These are phyloP conservation scores for Monosporascus sp. DNA, from an alignment of 2,329 filamentous ascomycete species.

Conservation along the genomic window DNA sequence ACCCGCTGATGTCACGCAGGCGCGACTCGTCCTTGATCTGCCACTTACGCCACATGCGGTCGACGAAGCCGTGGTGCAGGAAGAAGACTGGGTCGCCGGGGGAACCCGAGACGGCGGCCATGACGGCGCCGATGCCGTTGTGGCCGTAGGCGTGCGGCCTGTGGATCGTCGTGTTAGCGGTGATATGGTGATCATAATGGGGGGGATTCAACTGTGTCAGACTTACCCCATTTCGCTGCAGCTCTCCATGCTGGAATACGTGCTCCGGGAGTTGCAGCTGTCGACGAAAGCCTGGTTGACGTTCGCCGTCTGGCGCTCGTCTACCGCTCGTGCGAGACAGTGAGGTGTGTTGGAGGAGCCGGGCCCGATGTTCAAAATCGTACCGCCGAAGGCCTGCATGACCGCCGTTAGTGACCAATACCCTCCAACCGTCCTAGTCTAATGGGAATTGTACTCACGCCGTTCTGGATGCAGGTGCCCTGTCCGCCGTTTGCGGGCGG, in stretches of 20 bases:
- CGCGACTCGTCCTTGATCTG: conserved; percentile 25
- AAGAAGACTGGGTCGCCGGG: conserved; percentile 31
- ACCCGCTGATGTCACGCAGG: conserved; percentile 24
- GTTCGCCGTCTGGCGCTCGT: conserved; percentile 25
- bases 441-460: conserved; percentile 18
- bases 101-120: conserved; percentile 28
- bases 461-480: conserved; percentile 27
- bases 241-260: conserved; percentile 26
- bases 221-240: conserved; percentile 30
- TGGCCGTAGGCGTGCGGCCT: conserved; percentile 32
- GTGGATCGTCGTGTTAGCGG: conserved; percentile 8
- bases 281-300: conserved; percentile 26
- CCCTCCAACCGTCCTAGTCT: neutral
- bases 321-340: conserved; percentile 29
- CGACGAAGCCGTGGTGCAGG: conserved; percentile 30
- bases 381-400: conserved; percentile 21
- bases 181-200: neutral
- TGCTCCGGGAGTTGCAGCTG: conserved; percentile 24
- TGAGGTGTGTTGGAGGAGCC: conserved; percentile 19
- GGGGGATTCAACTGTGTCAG: neutral
- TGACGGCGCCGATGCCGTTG: conserved; percentile 31
- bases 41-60: conserved; percentile 29
- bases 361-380: conserved; percentile 27
- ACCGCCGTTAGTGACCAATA: conserved; percentile 1
- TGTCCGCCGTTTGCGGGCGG: conserved; percentile 21